Evolutionary conservation across 495 filamentous ascomycete species (phyloP).

Genomic region (Penicillium lividum): DNA sequence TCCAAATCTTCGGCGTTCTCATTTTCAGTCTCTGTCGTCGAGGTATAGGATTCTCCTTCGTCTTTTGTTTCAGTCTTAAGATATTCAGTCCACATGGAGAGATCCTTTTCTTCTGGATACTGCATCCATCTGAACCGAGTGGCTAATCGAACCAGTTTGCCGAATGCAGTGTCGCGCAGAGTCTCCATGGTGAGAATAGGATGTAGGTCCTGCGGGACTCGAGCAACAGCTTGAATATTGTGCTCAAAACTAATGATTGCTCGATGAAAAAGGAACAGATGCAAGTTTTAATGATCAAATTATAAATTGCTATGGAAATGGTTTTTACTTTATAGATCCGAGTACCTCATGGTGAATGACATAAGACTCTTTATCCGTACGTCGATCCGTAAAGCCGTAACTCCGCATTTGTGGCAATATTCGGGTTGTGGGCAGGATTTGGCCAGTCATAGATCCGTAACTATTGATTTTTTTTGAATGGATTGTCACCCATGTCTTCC

Average conservation of each 20-base stretch:
- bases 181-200: slow-evolving; percentile 21
- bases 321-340: too few species aligned
- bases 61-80: slow-evolving; percentile 32
- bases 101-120: slow-evolving; percentile 40
- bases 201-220: not conserved
- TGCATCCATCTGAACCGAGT: slow-evolving; percentile 24
- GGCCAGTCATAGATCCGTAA: too few species aligned
- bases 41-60: slow-evolving; percentile 15
- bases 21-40: slow-evolving; percentile 21
- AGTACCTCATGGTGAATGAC: too few species aligned
- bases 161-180: slow-evolving; percentile 32
- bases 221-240: not conserved
- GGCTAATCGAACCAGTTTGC: slow-evolving; percentile 37
- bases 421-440: too few species aligned
- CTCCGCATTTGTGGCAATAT: too few species aligned
- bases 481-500: too few species aligned
- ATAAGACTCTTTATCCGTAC: too few species aligned
- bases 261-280: not conserved
- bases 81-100: slow-evolving; percentile 35
- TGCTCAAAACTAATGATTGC: not conserved
- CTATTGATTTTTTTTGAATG: too few species aligned
- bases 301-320: too few species aligned
- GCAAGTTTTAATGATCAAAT: too few species aligned
- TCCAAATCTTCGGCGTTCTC: slow-evolving; percentile 21
- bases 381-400: too few species aligned